These are phyloP conservation scores for Lanmaoa pseudosensibilis DNA, from an alignment of 768 basidiomycete genomes.

Conservation along the genomic window DNA sequence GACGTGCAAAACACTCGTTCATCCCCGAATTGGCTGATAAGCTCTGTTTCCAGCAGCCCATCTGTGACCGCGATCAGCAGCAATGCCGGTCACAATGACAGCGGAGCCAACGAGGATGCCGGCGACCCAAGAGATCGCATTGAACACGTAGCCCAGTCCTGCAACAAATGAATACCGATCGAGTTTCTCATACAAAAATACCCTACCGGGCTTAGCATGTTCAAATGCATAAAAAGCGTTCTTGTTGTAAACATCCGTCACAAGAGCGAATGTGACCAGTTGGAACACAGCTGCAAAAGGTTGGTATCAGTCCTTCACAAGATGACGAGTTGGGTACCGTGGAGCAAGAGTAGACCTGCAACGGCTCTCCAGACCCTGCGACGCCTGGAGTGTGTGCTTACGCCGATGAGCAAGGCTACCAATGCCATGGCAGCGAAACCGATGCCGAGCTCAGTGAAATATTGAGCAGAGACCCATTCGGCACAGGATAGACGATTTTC, in stretches of 20 bases:
- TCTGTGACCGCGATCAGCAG: slow-evolving; percentile 46
- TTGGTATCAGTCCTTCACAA: neutral
- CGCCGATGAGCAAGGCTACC: slow-evolving; percentile 60
- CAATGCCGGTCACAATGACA: slow-evolving; percentile 61
- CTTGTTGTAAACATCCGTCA: slow-evolving; percentile 58
- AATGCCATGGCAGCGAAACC: slow-evolving; percentile 64
- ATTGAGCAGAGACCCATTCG: slow-evolving; percentile 70
- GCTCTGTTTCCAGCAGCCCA: slow-evolving; percentile 81
- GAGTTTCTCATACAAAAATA: neutral
- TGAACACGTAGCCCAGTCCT: slow-evolving; percentile 64
- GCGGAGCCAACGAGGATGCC: slow-evolving; percentile 52
- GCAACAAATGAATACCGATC: slow-evolving; percentile 3
- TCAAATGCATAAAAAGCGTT: slow-evolving; percentile 51
- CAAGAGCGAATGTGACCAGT: slow-evolving; percentile 58
- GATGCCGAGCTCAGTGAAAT: slow-evolving; percentile 60
- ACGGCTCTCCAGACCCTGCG: slow-evolving; percentile 77
- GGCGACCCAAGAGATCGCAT: slow-evolving; percentile 59
- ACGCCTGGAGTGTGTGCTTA: slow-evolving; percentile 71
- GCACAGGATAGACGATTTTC: slow-evolving; percentile 62
- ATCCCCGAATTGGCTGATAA: slow-evolving; percentile 43
- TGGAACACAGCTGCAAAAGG: slow-evolving; percentile 51
- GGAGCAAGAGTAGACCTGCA: slow-evolving; percentile 60
- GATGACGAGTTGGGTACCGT: slow-evolving; percentile 40
- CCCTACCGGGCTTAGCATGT: slow-evolving; percentile 59
- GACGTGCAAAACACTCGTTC: neutral